Evolutionary conservation across 2,329 filamentous ascomycete genomes (phyloP).

Genomic region (Ilyonectria destructans): DNA sequence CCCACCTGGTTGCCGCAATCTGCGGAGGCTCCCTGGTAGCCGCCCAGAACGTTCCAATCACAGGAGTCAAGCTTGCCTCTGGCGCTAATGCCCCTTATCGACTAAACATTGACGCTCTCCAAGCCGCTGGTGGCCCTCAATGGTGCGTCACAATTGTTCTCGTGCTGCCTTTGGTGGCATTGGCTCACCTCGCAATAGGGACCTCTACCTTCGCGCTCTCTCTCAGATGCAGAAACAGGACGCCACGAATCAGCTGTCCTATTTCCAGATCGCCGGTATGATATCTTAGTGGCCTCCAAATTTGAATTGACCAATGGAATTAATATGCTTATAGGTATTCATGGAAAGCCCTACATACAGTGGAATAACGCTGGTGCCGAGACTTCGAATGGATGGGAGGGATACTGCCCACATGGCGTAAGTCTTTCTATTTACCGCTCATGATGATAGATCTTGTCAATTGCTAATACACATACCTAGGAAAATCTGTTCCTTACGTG

Average conservation of each 20-base stretch:
- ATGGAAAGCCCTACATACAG: conserved; percentile 60
- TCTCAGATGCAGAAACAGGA: conserved; percentile 59
- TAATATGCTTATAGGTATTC: conserved; percentile 52
- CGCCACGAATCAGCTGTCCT: conserved; percentile 62
- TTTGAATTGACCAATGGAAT: not conserved
- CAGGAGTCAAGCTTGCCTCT: conserved; percentile 81
- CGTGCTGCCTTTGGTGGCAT: not conserved
- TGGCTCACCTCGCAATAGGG: conserved; percentile 53
- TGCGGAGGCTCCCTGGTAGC: not conserved
- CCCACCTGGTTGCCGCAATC: not conserved
- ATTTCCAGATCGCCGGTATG: conserved; percentile 66
- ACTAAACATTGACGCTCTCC: conserved; percentile 27
- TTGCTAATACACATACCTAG: conserved; percentile 45
- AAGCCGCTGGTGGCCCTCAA: conserved; percentile 20
- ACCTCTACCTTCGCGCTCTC: conserved; percentile 67
- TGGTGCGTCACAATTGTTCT: conserved; percentile 12
- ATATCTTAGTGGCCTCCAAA: not conserved
- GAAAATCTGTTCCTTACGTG: conserved; percentile 67
- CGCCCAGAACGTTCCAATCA: conserved; percentile 75
- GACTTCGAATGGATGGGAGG: conserved; percentile 52
- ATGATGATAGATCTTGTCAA: too few species aligned
- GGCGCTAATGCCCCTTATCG: conserved; percentile 56
- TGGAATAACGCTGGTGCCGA: conserved; percentile 59
- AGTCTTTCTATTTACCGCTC: not conserved
- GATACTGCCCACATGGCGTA: conserved; percentile 67